Evolutionary conservation across 2,329 filamentous ascomycete genomes (phyloP), one percentile per base, ranked within the genome.

Genomic region (Calonectria leucothoes): DNA sequence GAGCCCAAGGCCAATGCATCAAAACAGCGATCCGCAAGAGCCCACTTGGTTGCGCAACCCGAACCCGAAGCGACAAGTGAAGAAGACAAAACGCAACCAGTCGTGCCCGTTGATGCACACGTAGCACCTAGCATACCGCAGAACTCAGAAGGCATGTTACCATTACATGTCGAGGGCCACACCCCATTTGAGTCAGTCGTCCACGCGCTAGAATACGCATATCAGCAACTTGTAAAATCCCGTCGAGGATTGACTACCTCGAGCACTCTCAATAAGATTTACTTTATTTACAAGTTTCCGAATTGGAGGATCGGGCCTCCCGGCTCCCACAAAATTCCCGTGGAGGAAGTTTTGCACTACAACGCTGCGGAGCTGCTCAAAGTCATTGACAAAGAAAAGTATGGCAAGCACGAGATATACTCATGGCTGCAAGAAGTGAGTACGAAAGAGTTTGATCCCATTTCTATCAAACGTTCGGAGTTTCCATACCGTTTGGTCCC

Each of bases 301-400:
- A 70, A 66, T 31, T 78, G 73, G 45, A 83, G 79, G 42, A 81
- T 73, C 4, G 78, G 77, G 0, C 63, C 81, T 14, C 76, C 49
- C 6, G 83, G 81, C 25, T 79, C 82, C n/a, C 86, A 88, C 77
- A 87, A 81, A 59, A 83, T 89, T 12, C 84, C 83, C 3, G 81
- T 84, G 3, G 70, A 81, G 45, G 86, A 89, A 45, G 78, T 90
- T 4, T 77, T 88, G 2, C 82, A 85, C 15, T 89, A 88, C 73
- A 87, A 88, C 67, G 84, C 87, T 1, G 76, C 76, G 6, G 84
- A 84, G 7, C 81, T 91, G 7, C 74, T 87, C 1, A 68, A 79
- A 2, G 74, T 74, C 4, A 79, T 89, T 2, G 82, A 83, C 45
- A 76, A 79, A 6, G 75, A 75, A 6, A 83, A 81, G 25, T 88